Evolutionary conservation across 2,329 filamentous ascomycete species (phyloP), one percentile per base, ranked within the genome.

Genomic region (Meredithiella fracta): DNA sequence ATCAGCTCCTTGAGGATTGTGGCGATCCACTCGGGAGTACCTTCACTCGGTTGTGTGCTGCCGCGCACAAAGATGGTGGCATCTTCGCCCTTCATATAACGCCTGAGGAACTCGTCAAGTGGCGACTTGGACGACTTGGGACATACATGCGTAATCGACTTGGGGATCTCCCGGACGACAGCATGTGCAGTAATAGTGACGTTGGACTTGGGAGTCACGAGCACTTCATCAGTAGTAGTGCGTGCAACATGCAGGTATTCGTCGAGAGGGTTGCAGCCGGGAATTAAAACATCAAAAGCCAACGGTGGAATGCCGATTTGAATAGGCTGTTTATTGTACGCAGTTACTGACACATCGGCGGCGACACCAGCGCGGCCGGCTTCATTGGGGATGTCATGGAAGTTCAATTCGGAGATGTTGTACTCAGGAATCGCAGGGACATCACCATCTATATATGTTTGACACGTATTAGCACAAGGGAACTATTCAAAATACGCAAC

Each of bases 1-100:
- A 83, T 90, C 54, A 97, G 78, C 62, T 85, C 88, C 49, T 82
- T 81, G 38, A 97, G 72, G 22, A 98, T 75, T 53, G 90, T 80
- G 14, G 78, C 77, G 51, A 96, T 77, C 92, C 92, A 98, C 49
- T 74, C 72, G 0, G 92, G 92, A 0, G 88, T 86, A 15, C 25
- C 51, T 34, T 81, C 73, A 1, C 77, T 72, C 2, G 83, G 79
- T 25, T 79, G 72, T 59, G 80, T 77, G 56, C 85, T 85, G 25
- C 91, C 92, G 52, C 85, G 84, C 51, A 97, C 81, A 67, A 88
- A 94, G 11, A 96, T 75, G 1, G 81, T 87, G 0, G 86, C 85
- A 56, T 85, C 75, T 44, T 85, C 75, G 51, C 91, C 90, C 60
- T 85, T 79, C 60, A 97, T 80, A 66, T 94, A 97, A 54, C 80